Base-by-base conservation (phyloP, 2,329 filamentous ascomycete genomes). In the Sclerotinia sclerotiorum region DNA sequence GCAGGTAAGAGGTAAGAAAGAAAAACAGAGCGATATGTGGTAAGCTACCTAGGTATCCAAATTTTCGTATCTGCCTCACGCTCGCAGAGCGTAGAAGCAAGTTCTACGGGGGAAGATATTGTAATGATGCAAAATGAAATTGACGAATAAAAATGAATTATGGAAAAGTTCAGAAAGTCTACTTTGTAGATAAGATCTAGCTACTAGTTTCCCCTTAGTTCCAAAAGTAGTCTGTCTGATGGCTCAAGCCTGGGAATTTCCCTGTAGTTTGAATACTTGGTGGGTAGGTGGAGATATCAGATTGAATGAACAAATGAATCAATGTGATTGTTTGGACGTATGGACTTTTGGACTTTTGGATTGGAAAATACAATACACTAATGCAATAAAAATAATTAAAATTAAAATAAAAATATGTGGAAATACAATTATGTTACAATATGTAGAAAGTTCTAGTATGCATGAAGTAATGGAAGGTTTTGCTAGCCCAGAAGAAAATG, bases 1-100 rank as follows among this genome's bases (percentile, higher is more conserved):
- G 49, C 57, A 54, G 7, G 19, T 15, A 17, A 24, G 48, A 54
- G 54, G 5, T n/a, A 7, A 56, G 35, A 32, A 0, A 32, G 17
- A 35, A 56, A 39, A 32, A 21, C 10, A 11, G 44, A 29, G 10
- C 27, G 21, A 35, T 39, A 21, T 42, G 8, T 62, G 44, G 58
- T 35, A 49, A 49, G 48, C 27, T 46, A 29, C 39, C 15, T 42
- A 17, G 39, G 39, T 27, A 49, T 56, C n/a, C 46, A 35, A 51
- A 35, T 42, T 29, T 19, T 24, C 51, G 49, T 65, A 63, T 63
- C 56, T 67, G 65, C 56, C 42, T 67, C 48, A 29, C 24, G 29
- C 65, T 63, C 42, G 29, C 65, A 62, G 48, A 67, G 39, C 44
- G 48, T n/a, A 19, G 24, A 63, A 67, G 65, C 35, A 55, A 55